Base-by-base conservation (phyloP, 768 basidiomycete genomes). In the Royoungia palumana region DNA sequence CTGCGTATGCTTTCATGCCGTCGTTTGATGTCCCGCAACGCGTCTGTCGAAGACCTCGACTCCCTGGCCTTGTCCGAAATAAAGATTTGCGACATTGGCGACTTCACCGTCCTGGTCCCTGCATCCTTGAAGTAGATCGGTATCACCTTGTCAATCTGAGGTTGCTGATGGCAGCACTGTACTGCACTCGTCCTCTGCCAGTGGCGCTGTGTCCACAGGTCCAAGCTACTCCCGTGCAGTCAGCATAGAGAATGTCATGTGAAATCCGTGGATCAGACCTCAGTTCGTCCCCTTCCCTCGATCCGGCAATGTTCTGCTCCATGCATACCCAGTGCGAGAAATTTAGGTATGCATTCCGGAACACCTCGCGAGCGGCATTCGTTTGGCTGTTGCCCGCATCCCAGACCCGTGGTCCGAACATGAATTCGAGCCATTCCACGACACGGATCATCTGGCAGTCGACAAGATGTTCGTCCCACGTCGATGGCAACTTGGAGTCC, bases 281-380 rank as follows among this genome's bases (percentile, higher is more conserved):
- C 8, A 44, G n/a, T 24, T 36, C 41, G 6, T 19, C 20, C 2
- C 21, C 40, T 19, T 37, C 43, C 24, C 8, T 25, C 5, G 24
- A 25, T n/a, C n/a, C n/a, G 17, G 22, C n/a, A 3, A 61, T 22
- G 17, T 47, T 39, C 11, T 11, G 25, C 7, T 44, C 27, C 56
- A 61, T 60, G 5, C 41, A 38, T n/a, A 53, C 11, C 51, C 56
- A 54, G 22, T 60, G 54, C 10, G 46, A 60, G 14, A 59, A 50
- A 16, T 49, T 42, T 8, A 57, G 2, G 24, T 50, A 54, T 0
- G 52, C 54, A 20, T 55, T 22, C 22, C 49, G 1, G 19, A 62
- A 53, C 8, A 3, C 28, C 3, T 36, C 10, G 20, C 44, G 47
- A 21, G 47, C 48, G 35, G 44, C 32, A 36, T 10, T 10, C 44